Evolutionary conservation across 1,139 yeast species (phyloP), one percentile per base, ranked within the genome.

Genomic region (Diutina mesorugosa): DNA sequence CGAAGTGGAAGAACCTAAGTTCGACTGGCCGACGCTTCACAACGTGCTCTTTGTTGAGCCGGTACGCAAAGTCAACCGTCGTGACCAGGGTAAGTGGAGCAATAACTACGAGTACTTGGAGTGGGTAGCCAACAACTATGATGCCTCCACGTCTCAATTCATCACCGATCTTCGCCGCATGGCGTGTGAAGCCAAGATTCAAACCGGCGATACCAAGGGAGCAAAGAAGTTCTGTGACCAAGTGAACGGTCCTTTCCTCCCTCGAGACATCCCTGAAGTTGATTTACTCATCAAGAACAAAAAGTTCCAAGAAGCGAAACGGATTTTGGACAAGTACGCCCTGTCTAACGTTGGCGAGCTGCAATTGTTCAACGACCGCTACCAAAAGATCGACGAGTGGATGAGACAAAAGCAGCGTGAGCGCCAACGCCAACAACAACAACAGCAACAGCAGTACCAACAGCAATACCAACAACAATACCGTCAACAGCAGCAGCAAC

Each of bases 371-470:
- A 69, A 69, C 29, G 66, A 66, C 28, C 63, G 76, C 55, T 67
- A 59, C 58, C 64, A 65, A 47, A 60, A 59, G 12, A 59, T 60
- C 52, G 66, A 66, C 26, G 73, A 77, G 55, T 78, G 77, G 46
- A 74, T 74, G 29, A 45, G 45, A 26, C 47, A 38, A n/a, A 45
- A n/a, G 5, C 76, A 74, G 56, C 74, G 74, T 58, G 69, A 69
- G 45, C 72, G 73, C 54, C 69, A 68, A 56, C 75, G 79, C 21
- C 74, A 51, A 12, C 81, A 77, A 56, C 82, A 78, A 35, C 77
- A 76, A 47, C 77, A 71, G 45, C 82, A 80, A 59, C 80, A 80
- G 57, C 79, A 76, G 47, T 77, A 73, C 30, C 77, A 72, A 41
- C 69, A 66, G 41, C 69, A 66, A 21, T 68, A 65, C 35, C 78